Percentiles rank a stretch among this genome's conserved stretches.
Evolutionary conservation across 495 filamentous ascomycete species (phyloP).

Genomic region (Penicillium angulare): DNA sequence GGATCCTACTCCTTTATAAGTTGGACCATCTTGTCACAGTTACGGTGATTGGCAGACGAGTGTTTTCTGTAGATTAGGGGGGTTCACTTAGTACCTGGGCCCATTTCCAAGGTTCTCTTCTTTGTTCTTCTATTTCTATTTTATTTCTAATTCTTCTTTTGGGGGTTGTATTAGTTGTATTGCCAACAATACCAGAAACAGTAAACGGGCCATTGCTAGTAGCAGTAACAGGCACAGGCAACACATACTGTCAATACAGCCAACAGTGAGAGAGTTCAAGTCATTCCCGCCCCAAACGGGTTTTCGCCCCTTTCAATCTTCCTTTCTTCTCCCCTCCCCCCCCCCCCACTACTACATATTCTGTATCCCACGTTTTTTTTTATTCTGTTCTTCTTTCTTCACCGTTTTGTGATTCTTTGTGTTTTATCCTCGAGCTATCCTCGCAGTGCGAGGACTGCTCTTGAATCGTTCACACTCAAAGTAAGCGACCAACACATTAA

Average conservation of each 20-base stretch:
- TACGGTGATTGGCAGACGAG: conserved; percentile 22
- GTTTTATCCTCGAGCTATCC: conserved; percentile 15
- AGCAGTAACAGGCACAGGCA: no score
- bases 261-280: neutral
- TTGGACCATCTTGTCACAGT: no score
- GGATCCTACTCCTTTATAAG: no score
- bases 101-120: no score
- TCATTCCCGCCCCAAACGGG: conserved; percentile 8
- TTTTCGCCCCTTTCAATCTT: conserved; percentile 12
- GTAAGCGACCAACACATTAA: neutral
- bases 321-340: conserved; percentile 8
- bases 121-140: no score
- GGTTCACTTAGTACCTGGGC: no score
- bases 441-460: conserved; percentile 27
- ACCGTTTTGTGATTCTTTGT: neutral
- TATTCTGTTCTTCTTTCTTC: neutral
- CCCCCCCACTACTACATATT: conserved; percentile 1
- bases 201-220: no score
- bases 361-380: conserved; percentile 1
- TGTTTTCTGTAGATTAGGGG: conserved; percentile 30
- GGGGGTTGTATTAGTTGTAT: no score
- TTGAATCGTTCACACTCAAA: neutral
- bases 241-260: no score
- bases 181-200: no score
- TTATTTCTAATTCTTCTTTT: no score